These are phyloP conservation scores for Lentinula edodes DNA, from an alignment of 768 basidiomycete species.

Conservation along the genomic window DNA sequence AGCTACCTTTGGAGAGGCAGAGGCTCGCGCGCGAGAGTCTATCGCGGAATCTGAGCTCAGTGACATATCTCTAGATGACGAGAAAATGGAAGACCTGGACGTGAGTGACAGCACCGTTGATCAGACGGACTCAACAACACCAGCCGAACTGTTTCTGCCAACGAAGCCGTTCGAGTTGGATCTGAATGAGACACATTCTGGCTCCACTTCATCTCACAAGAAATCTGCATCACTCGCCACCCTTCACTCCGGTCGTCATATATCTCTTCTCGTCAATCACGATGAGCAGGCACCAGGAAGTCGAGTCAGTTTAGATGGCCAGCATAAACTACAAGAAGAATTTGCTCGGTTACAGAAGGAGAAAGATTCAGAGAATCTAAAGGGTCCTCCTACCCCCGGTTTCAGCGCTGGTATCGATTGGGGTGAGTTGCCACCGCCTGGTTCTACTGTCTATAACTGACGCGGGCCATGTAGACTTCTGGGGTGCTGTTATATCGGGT, in stretches of 20 bases:
- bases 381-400: constrained; percentile 23
- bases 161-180: neutral
- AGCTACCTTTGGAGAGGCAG: constrained; percentile 17
- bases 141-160: neutral
- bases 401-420: constrained; percentile 52
- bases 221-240: constrained; percentile 60
- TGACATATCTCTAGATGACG: constrained; percentile 54
- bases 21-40: constrained; percentile 30
- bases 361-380: constrained; percentile 30
- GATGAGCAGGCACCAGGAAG: constrained; percentile 33
- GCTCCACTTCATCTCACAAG: constrained; percentile 34
- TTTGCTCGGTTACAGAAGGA: constrained; percentile 64
- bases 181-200: neutral
- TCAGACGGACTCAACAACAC: neutral
- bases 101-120: neutral
- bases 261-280: constrained; percentile 51
- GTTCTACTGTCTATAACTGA: neutral
- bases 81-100: constrained; percentile 11
- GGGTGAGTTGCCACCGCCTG: constrained; percentile 38
- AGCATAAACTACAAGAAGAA: constrained; percentile 70
- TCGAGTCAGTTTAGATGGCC: constrained; percentile 54
- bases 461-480: constrained; percentile 61
- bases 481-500: constrained; percentile 93
- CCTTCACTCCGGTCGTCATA: constrained; percentile 43
- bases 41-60: constrained; percentile 59